phyloP scores from a whole-genome alignment of 495 filamentous ascomycete species.

The Amphirosellinia nigrospora region DNA sequence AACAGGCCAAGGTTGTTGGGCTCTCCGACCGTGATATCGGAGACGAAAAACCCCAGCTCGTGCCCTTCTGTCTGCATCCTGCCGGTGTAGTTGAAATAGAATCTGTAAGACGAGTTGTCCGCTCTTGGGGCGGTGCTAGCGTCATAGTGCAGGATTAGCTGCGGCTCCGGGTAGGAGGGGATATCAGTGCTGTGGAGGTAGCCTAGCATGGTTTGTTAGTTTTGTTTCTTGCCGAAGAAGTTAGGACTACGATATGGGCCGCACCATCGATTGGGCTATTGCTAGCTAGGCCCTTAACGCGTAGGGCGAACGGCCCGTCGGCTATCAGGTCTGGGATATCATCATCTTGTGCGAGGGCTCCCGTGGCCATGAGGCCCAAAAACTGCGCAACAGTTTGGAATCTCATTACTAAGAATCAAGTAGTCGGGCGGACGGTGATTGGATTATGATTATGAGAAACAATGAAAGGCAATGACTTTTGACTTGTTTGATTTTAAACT shows the following conservation, averaged over 20 bases:
- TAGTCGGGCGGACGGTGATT: not conserved
- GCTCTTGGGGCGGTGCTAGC: not conserved
- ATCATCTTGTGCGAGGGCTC: conserved; percentile 1
- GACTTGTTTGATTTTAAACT: not conserved
- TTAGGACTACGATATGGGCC: not conserved
- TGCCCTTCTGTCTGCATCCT: not conserved
- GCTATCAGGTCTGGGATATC: conserved; percentile 3
- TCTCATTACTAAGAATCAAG: not conserved
- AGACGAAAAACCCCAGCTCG: conserved; percentile 16
- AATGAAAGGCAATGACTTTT: not conserved
- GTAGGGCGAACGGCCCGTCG: conserved; percentile 17
- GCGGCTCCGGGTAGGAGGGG: not conserved
- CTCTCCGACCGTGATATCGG: conserved; percentile 8
- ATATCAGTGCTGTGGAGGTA: conserved; percentile 1
- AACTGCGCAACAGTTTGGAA: not conserved
- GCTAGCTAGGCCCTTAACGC: conserved; percentile 6
- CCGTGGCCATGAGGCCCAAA: not conserved
- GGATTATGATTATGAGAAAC: not conserved
- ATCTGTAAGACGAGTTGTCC: conserved; percentile 16
- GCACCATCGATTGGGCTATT: conserved; percentile 21
- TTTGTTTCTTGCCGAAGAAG: not conserved
- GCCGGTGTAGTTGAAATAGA: conserved; percentile 23
- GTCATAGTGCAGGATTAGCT: not conserved
- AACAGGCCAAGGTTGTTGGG: conserved; percentile 4
- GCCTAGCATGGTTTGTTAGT: not conserved